Evolutionary conservation across 192 early-diverging fungal genomes (phyloP).

Genomic region (Podila clonocystis): DNA sequence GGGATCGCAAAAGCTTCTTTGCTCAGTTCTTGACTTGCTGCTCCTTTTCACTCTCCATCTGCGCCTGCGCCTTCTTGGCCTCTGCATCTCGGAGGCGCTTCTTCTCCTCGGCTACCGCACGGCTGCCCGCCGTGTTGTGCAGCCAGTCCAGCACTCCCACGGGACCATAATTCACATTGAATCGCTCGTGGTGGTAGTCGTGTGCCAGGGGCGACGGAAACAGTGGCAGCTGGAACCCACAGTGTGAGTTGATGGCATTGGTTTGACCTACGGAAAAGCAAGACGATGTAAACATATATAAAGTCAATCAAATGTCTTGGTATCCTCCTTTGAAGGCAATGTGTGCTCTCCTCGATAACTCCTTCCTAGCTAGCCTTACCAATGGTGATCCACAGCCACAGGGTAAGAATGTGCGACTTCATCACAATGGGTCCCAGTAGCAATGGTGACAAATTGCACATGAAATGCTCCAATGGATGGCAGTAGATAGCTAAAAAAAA

Average conservation of each 20-base stretch:
- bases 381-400: slow-evolving; percentile 77
- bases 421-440: slow-evolving; percentile 63
- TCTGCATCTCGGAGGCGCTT: slow-evolving; percentile 23
- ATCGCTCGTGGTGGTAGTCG: slow-evolving; percentile 80
- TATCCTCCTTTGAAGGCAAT: background rate
- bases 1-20: too few species aligned
- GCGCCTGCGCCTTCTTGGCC: slow-evolving; percentile 3
- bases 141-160: slow-evolving; percentile 45
- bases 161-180: slow-evolving; percentile 67
- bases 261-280: slow-evolving; percentile 22
- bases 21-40: background rate
- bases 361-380: slow-evolving; percentile 34
- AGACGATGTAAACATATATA: background rate
- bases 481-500: slow-evolving; percentile 63
- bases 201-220: slow-evolving; percentile 73
- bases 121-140: slow-evolving; percentile 36
- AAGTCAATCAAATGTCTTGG: background rate
- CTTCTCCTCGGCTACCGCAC: slow-evolving; percentile 33
- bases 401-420: slow-evolving; percentile 72
- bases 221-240: slow-evolving; percentile 81
- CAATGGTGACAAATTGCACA: slow-evolving; percentile 68
- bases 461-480: slow-evolving; percentile 73
- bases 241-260: slow-evolving; percentile 77
- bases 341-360: background rate
- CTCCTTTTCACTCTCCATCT: background rate